Base-by-base conservation (phyloP, 2,329 filamentous ascomycete species). In the Paraphoma sp. region DNA sequence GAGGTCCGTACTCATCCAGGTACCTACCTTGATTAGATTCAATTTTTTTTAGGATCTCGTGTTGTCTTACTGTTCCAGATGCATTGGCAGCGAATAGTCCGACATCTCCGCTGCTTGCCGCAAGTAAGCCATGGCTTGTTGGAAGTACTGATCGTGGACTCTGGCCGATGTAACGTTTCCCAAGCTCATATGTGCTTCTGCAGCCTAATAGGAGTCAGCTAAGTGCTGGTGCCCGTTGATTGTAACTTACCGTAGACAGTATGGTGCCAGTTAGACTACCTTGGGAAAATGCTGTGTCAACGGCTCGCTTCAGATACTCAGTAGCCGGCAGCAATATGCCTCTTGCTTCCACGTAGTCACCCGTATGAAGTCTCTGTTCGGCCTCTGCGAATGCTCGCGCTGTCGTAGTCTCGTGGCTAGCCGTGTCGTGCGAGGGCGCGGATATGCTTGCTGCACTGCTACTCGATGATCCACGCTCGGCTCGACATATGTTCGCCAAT, bases 271-370 rank as follows among this genome's bases (percentile, higher is more conserved):
- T 77, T 6, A 78, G 57, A 6, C 51, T 62, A 6, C 72, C 70
- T 55, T 80, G 76, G 16, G 64, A 62, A 42, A 76, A 74, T 5
- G 82, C 81, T 41, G 76, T 72, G 51, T 76, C 70, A 11, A 83
- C 77, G 18, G 82, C 82, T 53, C 78, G 72, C 45, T 76, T 73
- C 51, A 83, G 78, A 63, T 84, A 84, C 54, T 85, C 83, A 6
- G 78, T 78, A 7, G 83, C 81, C 46, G 83, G 82, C 36, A 83
- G 76, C 6, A 86, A 70, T 51, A 79, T 76, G 1, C 79, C 81
- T 54, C 83, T 76, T 48, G 82, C 83, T 71, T 85, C 82, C 12
- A 84, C 81, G 65, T 84, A 83, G 48, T 84, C 76, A 6, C 76
- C 64, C 5, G 68, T 71, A 28, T 77, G 70, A 10, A 77, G 60